Conservation (phyloP, 768 basidiomycete genomes). For the Artomyces pyxidatus region DNA sequence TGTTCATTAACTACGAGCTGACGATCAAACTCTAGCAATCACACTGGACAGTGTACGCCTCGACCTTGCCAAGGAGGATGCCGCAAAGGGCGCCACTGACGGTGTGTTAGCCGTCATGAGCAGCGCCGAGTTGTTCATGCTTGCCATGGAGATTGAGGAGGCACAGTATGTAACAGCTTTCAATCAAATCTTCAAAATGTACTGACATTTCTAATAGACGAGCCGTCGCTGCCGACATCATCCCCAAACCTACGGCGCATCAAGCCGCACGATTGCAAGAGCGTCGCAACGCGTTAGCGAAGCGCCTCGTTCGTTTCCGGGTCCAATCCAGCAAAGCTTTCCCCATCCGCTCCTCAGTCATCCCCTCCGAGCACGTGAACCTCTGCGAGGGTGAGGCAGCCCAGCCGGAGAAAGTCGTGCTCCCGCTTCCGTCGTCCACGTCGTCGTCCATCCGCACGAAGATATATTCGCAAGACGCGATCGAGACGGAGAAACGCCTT, state of each 20-base stretch:
- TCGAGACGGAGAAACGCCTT: background rate
- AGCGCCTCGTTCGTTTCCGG: background rate
- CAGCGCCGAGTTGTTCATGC: background rate
- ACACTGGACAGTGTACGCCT: background rate
- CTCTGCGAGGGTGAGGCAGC: background rate
- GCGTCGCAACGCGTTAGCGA: background rate
- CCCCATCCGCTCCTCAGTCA: background rate
- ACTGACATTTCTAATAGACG: background rate
- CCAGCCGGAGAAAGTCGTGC: slow-evolving; percentile 1
- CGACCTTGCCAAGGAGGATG: background rate
- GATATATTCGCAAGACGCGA: background rate
- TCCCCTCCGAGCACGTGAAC: too few relatives aligned
- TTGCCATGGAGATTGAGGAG: background rate
- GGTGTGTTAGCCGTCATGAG: background rate
- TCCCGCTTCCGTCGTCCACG: slow-evolving; percentile 5
- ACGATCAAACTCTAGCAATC: background rate
- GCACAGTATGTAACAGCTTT: background rate
- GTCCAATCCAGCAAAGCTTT: background rate
- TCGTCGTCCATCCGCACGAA: background rate
- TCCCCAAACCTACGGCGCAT: background rate
- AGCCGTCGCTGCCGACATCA: background rate
- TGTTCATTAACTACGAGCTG: background rate
- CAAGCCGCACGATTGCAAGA: background rate
- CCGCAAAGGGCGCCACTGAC: background rate
- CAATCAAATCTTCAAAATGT: too few relatives aligned